These are phyloP conservation scores for Linnemannia exigua DNA, from an alignment of 192 early-diverging fungal species.

Conservation along the genomic window DNA sequence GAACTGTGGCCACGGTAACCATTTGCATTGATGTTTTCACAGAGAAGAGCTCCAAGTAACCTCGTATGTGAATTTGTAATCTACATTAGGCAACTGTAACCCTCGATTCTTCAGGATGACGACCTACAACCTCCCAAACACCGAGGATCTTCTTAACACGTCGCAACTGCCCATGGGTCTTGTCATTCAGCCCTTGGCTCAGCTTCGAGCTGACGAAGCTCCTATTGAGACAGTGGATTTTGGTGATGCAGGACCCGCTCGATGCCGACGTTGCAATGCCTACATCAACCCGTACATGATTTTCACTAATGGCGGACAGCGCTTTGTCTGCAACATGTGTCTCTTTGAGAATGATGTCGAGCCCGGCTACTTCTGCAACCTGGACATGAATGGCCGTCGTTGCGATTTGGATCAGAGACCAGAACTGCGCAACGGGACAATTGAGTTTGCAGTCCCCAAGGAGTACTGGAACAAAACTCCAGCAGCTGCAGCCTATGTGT, in stretches of 20 bases:
- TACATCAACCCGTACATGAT: constrained; percentile 94
- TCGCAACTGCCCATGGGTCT: constrained; percentile 89
- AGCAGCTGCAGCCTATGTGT: constrained; percentile 80
- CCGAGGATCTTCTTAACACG: constrained; percentile 82
- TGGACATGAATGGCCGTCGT: constrained; percentile 93
- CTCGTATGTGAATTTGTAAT: not conserved
- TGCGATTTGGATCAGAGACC: constrained; percentile 88
- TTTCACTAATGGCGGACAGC: constrained; percentile 94
- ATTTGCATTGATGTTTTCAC: not conserved
- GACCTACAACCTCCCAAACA: constrained; percentile 89
- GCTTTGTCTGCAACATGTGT: constrained; percentile 96
- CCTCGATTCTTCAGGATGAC: constrained; percentile 94
- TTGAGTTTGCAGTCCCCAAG: constrained; percentile 92
- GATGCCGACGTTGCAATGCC: constrained; percentile 92
- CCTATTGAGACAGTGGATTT: constrained; percentile 87
- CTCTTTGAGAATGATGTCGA: constrained; percentile 90
- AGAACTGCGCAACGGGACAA: constrained; percentile 89
- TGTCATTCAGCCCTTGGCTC: constrained; percentile 93
- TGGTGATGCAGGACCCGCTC: constrained; percentile 87
- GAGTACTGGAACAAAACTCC: constrained; percentile 83
- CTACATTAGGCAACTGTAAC: constrained; percentile 77
- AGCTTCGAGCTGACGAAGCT: constrained; percentile 82
- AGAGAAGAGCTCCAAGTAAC: not conserved
- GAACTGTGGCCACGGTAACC: not conserved
- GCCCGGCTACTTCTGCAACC: constrained; percentile 92